Percentiles rank a stretch among this genome's conserved stretches.
phyloP scores from a whole-genome alignment of 768 basidiomycete genomes.

The Imleria badia region DNA sequence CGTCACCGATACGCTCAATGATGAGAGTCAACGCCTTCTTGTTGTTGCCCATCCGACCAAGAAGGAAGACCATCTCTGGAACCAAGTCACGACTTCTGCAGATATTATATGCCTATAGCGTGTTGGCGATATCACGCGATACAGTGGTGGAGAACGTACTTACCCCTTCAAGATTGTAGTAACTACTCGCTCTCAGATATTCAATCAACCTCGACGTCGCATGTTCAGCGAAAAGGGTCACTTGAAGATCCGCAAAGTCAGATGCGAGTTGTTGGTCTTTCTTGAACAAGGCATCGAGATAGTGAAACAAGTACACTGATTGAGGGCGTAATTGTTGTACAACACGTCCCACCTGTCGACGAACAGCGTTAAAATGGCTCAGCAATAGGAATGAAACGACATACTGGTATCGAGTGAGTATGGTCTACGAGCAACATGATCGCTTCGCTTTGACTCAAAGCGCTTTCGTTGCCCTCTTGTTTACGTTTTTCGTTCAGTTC shows the following conservation, averaged over 20 bases:
- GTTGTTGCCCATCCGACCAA: conserved; percentile 97
- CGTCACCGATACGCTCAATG: conserved; percentile 92
- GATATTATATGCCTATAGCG: conserved; percentile 72
- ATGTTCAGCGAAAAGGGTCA: conserved; percentile 90
- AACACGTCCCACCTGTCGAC: conserved; percentile 73
- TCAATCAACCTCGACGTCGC: conserved; percentile 79
- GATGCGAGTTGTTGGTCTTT: conserved; percentile 81
- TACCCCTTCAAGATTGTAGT: conserved; percentile 87
- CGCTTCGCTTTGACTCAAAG: conserved; percentile 63
- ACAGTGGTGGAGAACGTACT: neutral
- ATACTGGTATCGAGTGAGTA: conserved; percentile 91
- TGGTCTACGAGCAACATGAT: conserved; percentile 90
- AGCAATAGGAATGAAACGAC: conserved; percentile 22
- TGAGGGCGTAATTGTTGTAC: conserved; percentile 79
- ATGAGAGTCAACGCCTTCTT: conserved; percentile 92
- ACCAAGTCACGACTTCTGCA: conserved; percentile 87
- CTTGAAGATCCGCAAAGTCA: conserved; percentile 84
- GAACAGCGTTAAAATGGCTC: neutral
- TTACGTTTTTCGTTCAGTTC: conserved; percentile 68
- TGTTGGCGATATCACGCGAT: neutral
- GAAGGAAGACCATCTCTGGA: conserved; percentile 94
- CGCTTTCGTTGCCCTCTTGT: conserved; percentile 39
- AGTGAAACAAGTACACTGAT: conserved; percentile 85
- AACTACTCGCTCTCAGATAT: conserved; percentile 86
- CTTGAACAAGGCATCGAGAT: conserved; percentile 86